Percentiles rank a stretch among this genome's conserved stretches.
Evolutionary conservation across 192 early-diverging fungal species (phyloP).

Genomic region (Entomortierella beljakovae): DNA sequence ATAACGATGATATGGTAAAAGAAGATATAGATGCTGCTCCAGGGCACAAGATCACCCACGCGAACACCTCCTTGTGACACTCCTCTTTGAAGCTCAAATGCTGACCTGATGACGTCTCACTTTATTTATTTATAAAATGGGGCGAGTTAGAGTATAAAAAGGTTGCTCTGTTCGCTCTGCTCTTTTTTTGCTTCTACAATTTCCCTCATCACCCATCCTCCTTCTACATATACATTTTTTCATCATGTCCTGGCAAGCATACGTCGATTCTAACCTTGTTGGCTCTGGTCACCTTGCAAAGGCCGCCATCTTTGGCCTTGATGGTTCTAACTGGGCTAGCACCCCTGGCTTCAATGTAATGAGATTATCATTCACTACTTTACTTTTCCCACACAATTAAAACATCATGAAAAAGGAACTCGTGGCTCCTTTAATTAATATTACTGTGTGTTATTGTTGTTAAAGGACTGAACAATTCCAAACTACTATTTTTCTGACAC

Average conservation of each 20-base stretch:
- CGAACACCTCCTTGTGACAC: not conserved
- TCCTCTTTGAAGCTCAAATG: not conserved
- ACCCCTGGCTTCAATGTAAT: constrained; percentile 78
- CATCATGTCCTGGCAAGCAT: constrained; percentile 85
- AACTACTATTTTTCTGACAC: too few species aligned
- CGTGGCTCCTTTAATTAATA: too few species aligned
- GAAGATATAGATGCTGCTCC: not conserved
- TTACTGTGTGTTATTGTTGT: too few species aligned
- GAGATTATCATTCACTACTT: not conserved
- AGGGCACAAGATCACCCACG: not conserved
- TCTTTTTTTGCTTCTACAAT: constrained; percentile 31
- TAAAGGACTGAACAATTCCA: too few species aligned
- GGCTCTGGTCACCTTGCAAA: constrained; percentile 76
- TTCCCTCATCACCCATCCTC: constrained; percentile 11
- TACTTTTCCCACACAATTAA: constrained; percentile 3
- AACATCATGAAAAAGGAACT: not conserved
- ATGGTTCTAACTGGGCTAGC: constrained; percentile 86
- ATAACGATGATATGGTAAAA: not conserved
- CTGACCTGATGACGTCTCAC: constrained; percentile 41
- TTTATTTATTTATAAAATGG: not conserved
- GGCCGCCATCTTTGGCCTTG: constrained; percentile 87
- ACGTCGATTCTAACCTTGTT: constrained; percentile 85
- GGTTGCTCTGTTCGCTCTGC: not conserved
- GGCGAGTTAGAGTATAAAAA: constrained; percentile 7
- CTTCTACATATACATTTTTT: constrained; percentile 7